A percentile compares a stretch with the other conserved stretches of the same genome.
These are phyloP conservation scores for Pythium phragmitis DNA, from an alignment of 352 stramenopile species.

Conservation along the genomic window DNA sequence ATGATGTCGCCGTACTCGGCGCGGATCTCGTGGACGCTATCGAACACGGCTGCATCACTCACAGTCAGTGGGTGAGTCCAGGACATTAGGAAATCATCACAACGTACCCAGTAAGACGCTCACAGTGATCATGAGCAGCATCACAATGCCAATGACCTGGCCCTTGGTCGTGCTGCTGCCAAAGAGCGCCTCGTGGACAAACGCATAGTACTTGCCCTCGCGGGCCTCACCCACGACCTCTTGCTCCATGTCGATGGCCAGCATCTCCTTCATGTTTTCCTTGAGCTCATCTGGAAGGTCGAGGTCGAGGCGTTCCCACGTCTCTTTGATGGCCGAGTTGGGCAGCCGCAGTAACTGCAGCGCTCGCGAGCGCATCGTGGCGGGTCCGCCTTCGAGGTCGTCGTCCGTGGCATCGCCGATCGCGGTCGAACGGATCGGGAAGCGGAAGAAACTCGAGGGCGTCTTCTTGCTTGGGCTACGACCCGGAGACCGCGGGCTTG, in stretches of 20 bases:
- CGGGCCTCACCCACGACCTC: constrained; percentile 19
- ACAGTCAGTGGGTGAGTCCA: constrained; percentile 1
- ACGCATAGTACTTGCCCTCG: constrained; percentile 43
- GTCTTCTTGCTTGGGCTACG: constrained; percentile 10
- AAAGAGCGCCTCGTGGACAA: constrained; percentile 73
- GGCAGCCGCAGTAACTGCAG: constrained; percentile 19
- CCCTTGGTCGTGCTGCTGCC: constrained; percentile 57
- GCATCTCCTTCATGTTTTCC: constrained; percentile 20
- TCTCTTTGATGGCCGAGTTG: constrained; percentile 26
- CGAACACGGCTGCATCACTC: constrained; percentile 52
- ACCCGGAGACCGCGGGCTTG: background rate
- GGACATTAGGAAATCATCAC: too few relatives aligned
- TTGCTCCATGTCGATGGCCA: constrained; percentile 21
- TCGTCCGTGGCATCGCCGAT: constrained; percentile 10
- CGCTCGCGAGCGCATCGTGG: constrained; percentile 10
- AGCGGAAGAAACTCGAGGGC: constrained; percentile 17
- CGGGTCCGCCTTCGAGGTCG: background rate
- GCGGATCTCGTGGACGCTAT: constrained; percentile 63
- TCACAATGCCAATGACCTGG: constrained; percentile 51
- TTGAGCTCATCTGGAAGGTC: constrained; percentile 24
- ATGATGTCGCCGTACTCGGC: constrained; percentile 54
- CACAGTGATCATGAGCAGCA: constrained; percentile 71
- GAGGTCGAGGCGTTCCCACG: constrained; percentile 20
- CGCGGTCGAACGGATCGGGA: constrained; percentile 13
- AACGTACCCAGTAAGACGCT: constrained; percentile 59